phyloP scores from a whole-genome alignment of 192 early-diverging fungal species.

The Linnemannia exigua region DNA sequence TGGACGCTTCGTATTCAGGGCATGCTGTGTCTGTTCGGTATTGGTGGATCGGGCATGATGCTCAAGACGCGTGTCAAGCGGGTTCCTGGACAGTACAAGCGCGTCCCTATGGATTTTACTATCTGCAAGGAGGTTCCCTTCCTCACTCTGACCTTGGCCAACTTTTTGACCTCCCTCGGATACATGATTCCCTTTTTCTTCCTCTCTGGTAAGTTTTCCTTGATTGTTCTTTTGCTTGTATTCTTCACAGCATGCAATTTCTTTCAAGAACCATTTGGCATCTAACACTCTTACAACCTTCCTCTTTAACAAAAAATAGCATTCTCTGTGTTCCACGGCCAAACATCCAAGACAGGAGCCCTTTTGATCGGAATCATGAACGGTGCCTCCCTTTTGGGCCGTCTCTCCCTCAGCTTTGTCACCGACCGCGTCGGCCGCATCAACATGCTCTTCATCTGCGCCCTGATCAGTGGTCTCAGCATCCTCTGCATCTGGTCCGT shows the following conservation, averaged over 20 bases:
- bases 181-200: constrained; percentile 58
- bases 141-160: constrained; percentile 31
- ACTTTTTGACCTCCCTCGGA: constrained; percentile 53
- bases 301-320: constrained; percentile 21
- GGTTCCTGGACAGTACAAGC: constrained; percentile 39
- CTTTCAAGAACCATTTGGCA: background rate
- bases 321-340: constrained; percentile 44
- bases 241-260: background rate
- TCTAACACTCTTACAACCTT: background rate
- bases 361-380: constrained; percentile 57
- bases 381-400: constrained; percentile 52
- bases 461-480: constrained; percentile 47
- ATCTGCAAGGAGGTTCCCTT: constrained; percentile 47
- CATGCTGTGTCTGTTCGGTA: constrained; percentile 40
- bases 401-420: constrained; percentile 46
- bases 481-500: constrained; percentile 55
- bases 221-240: background rate
- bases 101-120: constrained; percentile 41
- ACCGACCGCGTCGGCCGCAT: constrained; percentile 57
- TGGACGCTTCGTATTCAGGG: constrained; percentile 49
- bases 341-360: constrained; percentile 53
- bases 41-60: constrained; percentile 55
- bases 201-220: constrained; percentile 37
- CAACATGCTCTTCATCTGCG: constrained; percentile 58
- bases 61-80: constrained; percentile 49